Base-by-base conservation (phyloP, 2,329 filamentous ascomycete species). In the Aspergillus sergii region DNA sequence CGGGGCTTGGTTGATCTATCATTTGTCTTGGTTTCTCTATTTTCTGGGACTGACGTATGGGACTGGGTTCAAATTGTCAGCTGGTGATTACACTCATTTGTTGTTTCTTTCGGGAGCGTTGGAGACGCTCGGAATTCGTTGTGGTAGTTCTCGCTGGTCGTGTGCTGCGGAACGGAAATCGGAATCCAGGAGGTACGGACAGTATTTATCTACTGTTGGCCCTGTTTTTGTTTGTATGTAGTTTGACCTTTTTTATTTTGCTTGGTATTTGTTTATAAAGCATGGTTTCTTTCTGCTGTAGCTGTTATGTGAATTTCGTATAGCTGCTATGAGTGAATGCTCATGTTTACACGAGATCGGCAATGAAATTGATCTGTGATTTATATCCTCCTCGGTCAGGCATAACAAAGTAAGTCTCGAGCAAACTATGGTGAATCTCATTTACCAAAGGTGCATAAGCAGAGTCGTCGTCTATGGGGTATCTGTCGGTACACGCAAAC, bases 401-500 rank as follows among this genome's bases (percentile, higher is more conserved):
- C 46, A 30, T 50, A 8, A 32, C 26, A 10, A 41, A 23, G 43
- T 23, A 46, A 46, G 43, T 46, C 2, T 23, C 43, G 43, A 48
- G 23, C 11, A 7, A 16, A 6, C 23, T 26, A 26, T 34, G 28
- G 26, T 34, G 28, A 51, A 34, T 12, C 9, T n/a, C 48, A 34
- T 51, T n/a, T 23, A 39, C 51, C 34, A 55, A 53, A 19, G 16
- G 21, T 39, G 32, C 32, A 55, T 14, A 55, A 55, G 30, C 32
- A 39, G 21, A 51, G 48, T 32, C 32, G 51, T 55, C 21, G 41
- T 59, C 58, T 59, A 59, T 59, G 14, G 46, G 58, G 43, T 59
- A 54, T 59, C 48, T 43, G 26, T 55, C 51, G 51, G 51, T 55
- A 39, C 51, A 55, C 45, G 45, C 45, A 48, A 48, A 48, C 45